phyloP scores from a whole-genome alignment of 176 grass and related monocot species.

The Tillandsia fasciculata region DNA sequence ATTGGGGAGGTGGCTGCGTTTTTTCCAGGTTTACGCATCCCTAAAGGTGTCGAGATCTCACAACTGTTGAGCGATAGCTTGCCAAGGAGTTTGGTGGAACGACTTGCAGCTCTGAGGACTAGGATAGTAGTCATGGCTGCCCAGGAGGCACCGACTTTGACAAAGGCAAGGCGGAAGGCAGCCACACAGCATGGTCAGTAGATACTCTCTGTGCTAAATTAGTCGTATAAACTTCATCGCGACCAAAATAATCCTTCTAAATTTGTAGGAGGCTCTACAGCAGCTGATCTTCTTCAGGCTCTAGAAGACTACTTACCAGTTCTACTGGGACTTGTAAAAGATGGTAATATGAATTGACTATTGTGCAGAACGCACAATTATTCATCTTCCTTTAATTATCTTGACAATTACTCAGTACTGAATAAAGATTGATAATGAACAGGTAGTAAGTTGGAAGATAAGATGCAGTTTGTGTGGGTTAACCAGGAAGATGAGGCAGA shows the following conservation, averaged over 20 bases:
- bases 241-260: not conserved
- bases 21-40: slow-evolving; percentile 22
- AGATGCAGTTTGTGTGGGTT: slow-evolving; percentile 16
- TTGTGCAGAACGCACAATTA: not conserved
- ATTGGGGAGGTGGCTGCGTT: slow-evolving; percentile 19
- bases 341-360: slow-evolving; percentile 14
- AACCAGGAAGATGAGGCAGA: slow-evolving; percentile 21
- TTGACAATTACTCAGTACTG: slow-evolving; percentile 2
- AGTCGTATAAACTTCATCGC: not conserved
- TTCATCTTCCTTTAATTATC: slow-evolving; percentile 3
- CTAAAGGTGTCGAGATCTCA: slow-evolving; percentile 8
- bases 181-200: slow-evolving; percentile 12
- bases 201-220: not conserved
- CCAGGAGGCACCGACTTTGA: slow-evolving; percentile 11
- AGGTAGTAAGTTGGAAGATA: slow-evolving; percentile 12
- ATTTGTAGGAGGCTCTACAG: slow-evolving; percentile 16
- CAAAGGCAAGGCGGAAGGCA: slow-evolving; percentile 9
- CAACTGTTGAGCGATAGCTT: slow-evolving; percentile 11
- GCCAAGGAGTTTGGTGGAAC: slow-evolving; percentile 11
- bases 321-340: slow-evolving; percentile 23
- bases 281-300: slow-evolving; percentile 20
- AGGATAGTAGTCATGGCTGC: slow-evolving; percentile 19
- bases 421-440: slow-evolving; percentile 14
- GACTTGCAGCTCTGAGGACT: slow-evolving; percentile 19
- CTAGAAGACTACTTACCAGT: slow-evolving; percentile 22